Base-by-base conservation (phyloP, 2,329 filamentous ascomycete genomes). In the Colletotrichum sp. region DNA sequence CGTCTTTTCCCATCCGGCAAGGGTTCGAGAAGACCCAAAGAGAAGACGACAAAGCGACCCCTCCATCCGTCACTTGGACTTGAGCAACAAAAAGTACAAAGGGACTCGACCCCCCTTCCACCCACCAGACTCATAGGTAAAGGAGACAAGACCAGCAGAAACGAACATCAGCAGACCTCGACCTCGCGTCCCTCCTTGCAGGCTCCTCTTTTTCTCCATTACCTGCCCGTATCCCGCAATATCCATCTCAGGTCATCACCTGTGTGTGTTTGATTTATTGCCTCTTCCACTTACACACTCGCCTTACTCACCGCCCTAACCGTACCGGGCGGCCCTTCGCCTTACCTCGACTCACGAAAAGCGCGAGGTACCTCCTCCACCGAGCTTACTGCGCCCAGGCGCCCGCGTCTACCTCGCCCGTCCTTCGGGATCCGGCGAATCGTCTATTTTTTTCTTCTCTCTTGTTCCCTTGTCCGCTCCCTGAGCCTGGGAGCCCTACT, bases 391-490 rank as follows among this genome's bases (percentile, higher is more conserved):
- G 26, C 72, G 30, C 44, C 49, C 34, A 28, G 65, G 44, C 44
- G 62, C 73, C 70, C 70, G 34, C 62, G 36, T 64, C 34, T 64
- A 44, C 44, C 64, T 72, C 70, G 73, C 70, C 73, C 71, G 59
- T 73, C 73, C 73, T 69, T 76, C 73, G 73, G 73, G 64, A 76
- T 76, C 73, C 70, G 73, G 64, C 73, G 65, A 69, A 36, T 57
- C 64, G 64, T 67, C 55, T 36, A 52, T 9, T 69, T 73, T 76
- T 69, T 16, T 68, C 1, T 69, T 69, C 64, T 60, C 65, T 26
- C 26, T 24, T 28, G 70, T 76, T 63, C 63, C 65, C 63, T 68
- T 68, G 10, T 49, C 44, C n/a, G 44, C 44, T 49, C 44, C 44
- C 44, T 49, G 44, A 49, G 44, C 44, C 34, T 44, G 16, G 59